Evolutionary conservation across 2,329 filamentous ascomycete species (phyloP).

Genomic region (Diaporthe eres): DNA sequence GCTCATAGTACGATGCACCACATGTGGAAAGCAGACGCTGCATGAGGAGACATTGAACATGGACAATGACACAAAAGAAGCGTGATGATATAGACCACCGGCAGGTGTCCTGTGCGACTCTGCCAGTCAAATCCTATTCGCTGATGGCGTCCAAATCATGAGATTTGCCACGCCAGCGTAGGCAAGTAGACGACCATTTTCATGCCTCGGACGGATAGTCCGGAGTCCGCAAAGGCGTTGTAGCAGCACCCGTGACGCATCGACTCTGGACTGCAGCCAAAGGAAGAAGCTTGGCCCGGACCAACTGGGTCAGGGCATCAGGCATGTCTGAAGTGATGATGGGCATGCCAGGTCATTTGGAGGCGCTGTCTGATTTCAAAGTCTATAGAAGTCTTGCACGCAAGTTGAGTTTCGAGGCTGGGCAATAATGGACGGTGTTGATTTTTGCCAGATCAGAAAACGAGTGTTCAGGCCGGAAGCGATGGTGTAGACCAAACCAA

Average conservation of each 20-base stretch:
- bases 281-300: background rate
- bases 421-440: too few relatives aligned
- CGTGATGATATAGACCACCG: background rate
- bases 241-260: background rate
- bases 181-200: background rate
- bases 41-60: background rate
- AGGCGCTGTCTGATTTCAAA: background rate
- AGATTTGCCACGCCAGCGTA: background rate
- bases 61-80: background rate
- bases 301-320: background rate
- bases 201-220: background rate
- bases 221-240: background rate
- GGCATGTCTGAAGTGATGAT: too few relatives aligned
- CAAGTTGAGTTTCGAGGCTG: background rate
- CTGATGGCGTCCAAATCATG: background rate
- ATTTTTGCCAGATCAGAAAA: background rate
- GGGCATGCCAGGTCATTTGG: background rate
- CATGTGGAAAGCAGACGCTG: background rate
- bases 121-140: background rate
- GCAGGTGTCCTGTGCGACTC: too few relatives aligned
- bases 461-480: background rate
- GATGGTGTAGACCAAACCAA: background rate
- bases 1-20: background rate
- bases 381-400: background rate
- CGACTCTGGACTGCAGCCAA: background rate